A percentile compares a stretch with the other conserved stretches of the same genome.
These are phyloP conservation scores for Clathrus columnatus DNA, from an alignment of 768 basidiomycete genomes.

Conservation along the genomic window DNA sequence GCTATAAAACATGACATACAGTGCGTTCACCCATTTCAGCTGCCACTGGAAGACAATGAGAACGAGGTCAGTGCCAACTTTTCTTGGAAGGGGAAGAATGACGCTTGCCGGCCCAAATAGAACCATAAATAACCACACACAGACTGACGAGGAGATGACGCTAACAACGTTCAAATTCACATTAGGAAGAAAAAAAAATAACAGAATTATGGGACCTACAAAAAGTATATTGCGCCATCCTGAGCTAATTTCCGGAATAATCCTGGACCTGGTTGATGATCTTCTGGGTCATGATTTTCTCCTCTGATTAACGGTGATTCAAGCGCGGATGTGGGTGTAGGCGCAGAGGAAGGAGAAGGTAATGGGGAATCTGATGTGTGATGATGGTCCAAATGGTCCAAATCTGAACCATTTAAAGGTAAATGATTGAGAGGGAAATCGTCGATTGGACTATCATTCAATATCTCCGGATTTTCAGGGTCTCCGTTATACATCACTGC, in stretches of 20 bases:
- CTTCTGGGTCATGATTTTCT: neutral
- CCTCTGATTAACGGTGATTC: neutral
- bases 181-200: neutral
- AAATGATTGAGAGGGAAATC: neutral
- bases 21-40: neutral
- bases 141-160: neutral
- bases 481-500: neutral
- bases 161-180: neutral
- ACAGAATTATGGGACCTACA: neutral
- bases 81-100: too few relatives aligned
- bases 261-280: neutral
- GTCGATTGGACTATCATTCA: too few relatives aligned
- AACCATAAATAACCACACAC: slow-evolving; percentile 6
- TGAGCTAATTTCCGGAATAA: neutral
- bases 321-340: neutral
- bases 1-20: neutral
- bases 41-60: slow-evolving; percentile 1
- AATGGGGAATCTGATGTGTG: neutral
- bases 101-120: neutral
- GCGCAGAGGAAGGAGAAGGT: neutral
- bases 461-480: neutral
- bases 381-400: neutral
- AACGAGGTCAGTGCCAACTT: too few relatives aligned
- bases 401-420: neutral
- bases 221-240: slow-evolving; percentile 6